A percentile compares a stretch with the other conserved stretches of the same genome.
Conservation (phyloP, 176 grass and related monocot species). For the Musa acuminata region DNA sequence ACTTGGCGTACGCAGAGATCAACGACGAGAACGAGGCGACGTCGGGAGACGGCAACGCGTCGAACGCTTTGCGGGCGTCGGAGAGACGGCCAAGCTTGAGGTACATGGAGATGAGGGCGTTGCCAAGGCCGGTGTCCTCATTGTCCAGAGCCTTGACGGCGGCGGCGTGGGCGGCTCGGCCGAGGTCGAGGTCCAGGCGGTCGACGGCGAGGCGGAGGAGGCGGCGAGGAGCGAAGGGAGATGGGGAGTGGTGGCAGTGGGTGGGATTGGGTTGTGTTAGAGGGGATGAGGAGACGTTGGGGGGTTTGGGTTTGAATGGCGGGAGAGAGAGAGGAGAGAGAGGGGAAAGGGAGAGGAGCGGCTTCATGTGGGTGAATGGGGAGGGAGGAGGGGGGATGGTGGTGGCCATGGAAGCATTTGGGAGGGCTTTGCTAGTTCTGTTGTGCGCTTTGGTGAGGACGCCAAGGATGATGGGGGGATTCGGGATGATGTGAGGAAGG, state of each 20-base stretch:
- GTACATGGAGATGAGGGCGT: conserved; percentile 46
- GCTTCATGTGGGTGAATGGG: not conserved
- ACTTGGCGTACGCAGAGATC: conserved; percentile 43
- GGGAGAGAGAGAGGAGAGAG: not conserved
- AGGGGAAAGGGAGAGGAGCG: not conserved
- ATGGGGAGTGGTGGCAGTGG: not conserved
- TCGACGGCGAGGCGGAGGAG: conserved; percentile 37
- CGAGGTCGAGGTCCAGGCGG: conserved; percentile 24
- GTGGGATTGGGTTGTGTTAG: not conserved
- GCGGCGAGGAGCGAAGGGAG: conserved; percentile 3
- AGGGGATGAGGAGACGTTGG: not conserved
- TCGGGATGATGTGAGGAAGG: too few relatives aligned
- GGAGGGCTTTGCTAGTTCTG: not conserved
- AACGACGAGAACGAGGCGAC: conserved; percentile 44
- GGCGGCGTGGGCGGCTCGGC: not conserved
- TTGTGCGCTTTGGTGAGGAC: too few relatives aligned
- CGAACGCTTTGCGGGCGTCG: conserved; percentile 34
- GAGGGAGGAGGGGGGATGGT: not conserved
- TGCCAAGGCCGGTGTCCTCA: conserved; percentile 21
- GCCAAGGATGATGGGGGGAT: too few relatives aligned
- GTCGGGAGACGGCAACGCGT: conserved; percentile 27
- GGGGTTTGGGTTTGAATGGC: not conserved
- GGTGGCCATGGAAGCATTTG: not conserved
- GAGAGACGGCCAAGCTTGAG: conserved; percentile 29
- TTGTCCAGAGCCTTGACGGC: not conserved